A percentile compares a stretch with the other conserved stretches of the same genome.
Evolutionary conservation across 108 stramenopile species (phyloP).

Genomic region (Stephanodiscus minutulus): DNA sequence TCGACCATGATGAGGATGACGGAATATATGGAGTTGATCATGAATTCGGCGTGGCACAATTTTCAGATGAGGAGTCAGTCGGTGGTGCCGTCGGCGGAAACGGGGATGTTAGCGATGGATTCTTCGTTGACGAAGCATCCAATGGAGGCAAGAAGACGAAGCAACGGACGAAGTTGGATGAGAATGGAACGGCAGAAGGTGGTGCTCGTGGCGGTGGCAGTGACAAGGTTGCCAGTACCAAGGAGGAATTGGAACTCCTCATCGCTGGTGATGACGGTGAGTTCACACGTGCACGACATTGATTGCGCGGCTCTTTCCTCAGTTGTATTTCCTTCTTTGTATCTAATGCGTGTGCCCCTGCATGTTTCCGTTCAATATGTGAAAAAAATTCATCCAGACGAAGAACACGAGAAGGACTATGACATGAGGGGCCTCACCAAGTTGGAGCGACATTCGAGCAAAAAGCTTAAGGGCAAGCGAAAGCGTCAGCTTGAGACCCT

Average conservation of each 20-base stretch:
- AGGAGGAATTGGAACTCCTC: constrained; percentile 76
- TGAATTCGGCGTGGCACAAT: constrained; percentile 49
- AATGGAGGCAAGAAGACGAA: constrained; percentile 6
- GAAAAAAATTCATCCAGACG: constrained; percentile 36
- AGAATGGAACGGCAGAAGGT: constrained; percentile 13
- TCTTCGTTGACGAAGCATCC: constrained; percentile 41
- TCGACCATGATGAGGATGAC: constrained; percentile 22
- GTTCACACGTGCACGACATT: constrained; percentile 12
- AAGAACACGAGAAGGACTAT: constrained; percentile 73
- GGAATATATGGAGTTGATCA: constrained; percentile 50
- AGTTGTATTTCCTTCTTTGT: background rate
- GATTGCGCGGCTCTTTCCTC: background rate
- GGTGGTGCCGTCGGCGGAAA: constrained; percentile 12
- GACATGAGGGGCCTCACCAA: constrained; percentile 85
- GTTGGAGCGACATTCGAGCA: constrained; percentile 76
- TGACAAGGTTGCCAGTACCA: constrained; percentile 33
- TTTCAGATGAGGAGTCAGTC: constrained; percentile 43
- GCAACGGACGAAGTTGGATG: constrained; percentile 9
- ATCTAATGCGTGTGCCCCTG: background rate
- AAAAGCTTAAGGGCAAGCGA: constrained; percentile 76
- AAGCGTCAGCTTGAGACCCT: constrained; percentile 81
- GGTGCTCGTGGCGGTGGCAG: background rate
- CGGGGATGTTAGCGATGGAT: constrained; percentile 45
- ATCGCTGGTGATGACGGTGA: constrained; percentile 76
- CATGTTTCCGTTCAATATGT: background rate